A percentile compares a stretch with the other conserved stretches of the same genome.
phyloP scores from a whole-genome alignment of 116 monocot genomes.

The Dioscorea cayenensis region DNA sequence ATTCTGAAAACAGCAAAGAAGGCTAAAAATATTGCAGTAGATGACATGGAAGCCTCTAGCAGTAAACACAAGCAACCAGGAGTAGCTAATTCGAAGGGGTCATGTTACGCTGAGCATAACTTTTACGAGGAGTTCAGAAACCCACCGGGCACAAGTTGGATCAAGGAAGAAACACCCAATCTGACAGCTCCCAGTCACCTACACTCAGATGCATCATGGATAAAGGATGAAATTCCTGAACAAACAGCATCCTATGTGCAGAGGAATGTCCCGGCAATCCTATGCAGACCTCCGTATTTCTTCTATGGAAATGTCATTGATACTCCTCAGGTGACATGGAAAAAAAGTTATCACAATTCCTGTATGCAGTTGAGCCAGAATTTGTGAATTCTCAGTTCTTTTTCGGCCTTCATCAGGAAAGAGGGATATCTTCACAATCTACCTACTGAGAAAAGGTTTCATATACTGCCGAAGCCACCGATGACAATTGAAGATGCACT shows the following conservation, averaged over 20 bases:
- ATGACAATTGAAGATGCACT: slow-evolving; percentile 69
- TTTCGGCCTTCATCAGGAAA: slow-evolving; percentile 65
- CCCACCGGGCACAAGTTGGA: not conserved
- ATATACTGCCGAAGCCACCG: slow-evolving; percentile 44
- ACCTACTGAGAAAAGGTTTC: slow-evolving; percentile 39
- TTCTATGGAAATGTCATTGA: slow-evolving; percentile 74
- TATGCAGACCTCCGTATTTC: slow-evolving; percentile 49
- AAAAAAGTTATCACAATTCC: slow-evolving; percentile 59
- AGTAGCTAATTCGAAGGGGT: not conserved
- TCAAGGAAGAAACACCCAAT: slow-evolving; percentile 18
- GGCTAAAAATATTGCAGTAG: slow-evolving; percentile 22
- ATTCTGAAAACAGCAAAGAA: slow-evolving; percentile 22
- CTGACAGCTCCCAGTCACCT: slow-evolving; percentile 1
- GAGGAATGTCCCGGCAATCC: not conserved
- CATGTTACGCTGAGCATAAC: not conserved
- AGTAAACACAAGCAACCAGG: not conserved
- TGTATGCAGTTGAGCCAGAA: slow-evolving; percentile 61
- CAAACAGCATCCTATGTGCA: not conserved
- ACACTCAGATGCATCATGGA: not conserved
- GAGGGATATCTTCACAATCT: slow-evolving; percentile 91
- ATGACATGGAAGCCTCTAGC: slow-evolving; percentile 21
- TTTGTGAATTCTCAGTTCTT: slow-evolving; percentile 55
- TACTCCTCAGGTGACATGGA: slow-evolving; percentile 60
- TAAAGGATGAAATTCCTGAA: slow-evolving; percentile 18
- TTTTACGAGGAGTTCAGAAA: not conserved